Base-by-base conservation (phyloP, 805 yeast genomes). In the Candida dajiaensis region DNA sequence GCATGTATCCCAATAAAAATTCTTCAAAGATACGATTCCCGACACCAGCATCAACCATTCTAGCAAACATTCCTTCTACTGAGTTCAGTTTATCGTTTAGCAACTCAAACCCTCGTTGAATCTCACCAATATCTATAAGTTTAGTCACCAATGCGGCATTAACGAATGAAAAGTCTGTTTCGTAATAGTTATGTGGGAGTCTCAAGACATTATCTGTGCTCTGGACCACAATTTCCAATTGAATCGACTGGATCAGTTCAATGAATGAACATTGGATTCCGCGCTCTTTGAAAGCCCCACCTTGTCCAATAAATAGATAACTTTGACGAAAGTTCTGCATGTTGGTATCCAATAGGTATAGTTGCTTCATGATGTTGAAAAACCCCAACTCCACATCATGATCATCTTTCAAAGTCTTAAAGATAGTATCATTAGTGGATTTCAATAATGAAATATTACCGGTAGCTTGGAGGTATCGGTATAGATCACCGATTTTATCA, bases 371-470 rank as follows among this genome's bases (percentile, higher is more conserved):
- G 3, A 56, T 29, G 13, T 49, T 49, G 9, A 29, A 22, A 7
- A 51, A 33, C 1, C 57, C 58, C 15, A 57, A 38, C 4, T 47
- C 38, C 16, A 50, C 19, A 33, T 57, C 60, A 22, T 46, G 26
- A 15, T 56, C 54, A 16, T 41, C 42, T 3, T 21, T 11, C 15
- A 57, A 41, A 2, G 51, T 35, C 1, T 28, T 13, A 25, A 53
- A 45, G 3, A 57, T 42, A 3, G 42, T 26, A 1, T 47, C 38
- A 26, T 47, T 50, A n/a, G 52, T 33, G 18, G 23, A 39, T 31
- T 40, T 43, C 4, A 48, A 22, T 11, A 48, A 25, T 9, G 19
- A 38, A 2, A 41, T 13, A 18, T 50, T 47, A 3, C 44, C 38
- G 21, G 40, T 42, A 2, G 50, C 33, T 28, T 47, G 26, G 6